phyloP scores from a whole-genome alignment of 805 yeast species.

The Lipomyces sp. region DNA sequence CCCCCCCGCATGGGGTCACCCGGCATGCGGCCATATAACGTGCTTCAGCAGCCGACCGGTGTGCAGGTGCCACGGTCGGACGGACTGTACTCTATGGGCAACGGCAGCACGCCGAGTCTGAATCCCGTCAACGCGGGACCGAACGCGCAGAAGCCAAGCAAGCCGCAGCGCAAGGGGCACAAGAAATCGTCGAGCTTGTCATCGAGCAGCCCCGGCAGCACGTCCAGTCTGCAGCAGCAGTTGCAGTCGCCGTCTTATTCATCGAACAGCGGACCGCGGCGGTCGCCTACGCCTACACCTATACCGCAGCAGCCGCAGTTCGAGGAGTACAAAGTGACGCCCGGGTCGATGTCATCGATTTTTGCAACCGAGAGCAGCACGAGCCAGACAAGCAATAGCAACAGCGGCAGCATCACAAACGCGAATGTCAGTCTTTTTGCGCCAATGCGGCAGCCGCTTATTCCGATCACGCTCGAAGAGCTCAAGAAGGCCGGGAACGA shows the following conservation, averaged over 20 bases:
- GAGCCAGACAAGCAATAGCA: neutral
- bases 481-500: slow-evolving; percentile 24
- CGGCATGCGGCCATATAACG: too few species aligned
- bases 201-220: neutral
- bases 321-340: slow-evolving; percentile 21
- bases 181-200: slow-evolving; percentile 3
- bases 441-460: slow-evolving; percentile 37
- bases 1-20: too few species aligned
- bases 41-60: too few species aligned
- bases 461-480: slow-evolving; percentile 38
- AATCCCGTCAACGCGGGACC: neutral
- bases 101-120: slow-evolving; percentile 7
- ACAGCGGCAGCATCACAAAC: neutral
- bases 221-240: neutral
- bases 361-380: neutral
- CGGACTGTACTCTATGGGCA: neutral
- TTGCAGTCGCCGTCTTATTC: neutral
- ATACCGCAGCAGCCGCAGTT: slow-evolving; percentile 3
- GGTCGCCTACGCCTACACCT: neutral
- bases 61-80: too few species aligned
- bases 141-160: neutral
- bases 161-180: neutral
- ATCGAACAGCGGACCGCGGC: neutral
- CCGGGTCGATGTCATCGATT: slow-evolving; percentile 3
- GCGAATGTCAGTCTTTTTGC: slow-evolving; percentile 3